A percentile compares a stretch with the other conserved stretches of the same genome.
Conservation (phyloP, 73 alveolate species). For the Tetrahymena borealis region DNA sequence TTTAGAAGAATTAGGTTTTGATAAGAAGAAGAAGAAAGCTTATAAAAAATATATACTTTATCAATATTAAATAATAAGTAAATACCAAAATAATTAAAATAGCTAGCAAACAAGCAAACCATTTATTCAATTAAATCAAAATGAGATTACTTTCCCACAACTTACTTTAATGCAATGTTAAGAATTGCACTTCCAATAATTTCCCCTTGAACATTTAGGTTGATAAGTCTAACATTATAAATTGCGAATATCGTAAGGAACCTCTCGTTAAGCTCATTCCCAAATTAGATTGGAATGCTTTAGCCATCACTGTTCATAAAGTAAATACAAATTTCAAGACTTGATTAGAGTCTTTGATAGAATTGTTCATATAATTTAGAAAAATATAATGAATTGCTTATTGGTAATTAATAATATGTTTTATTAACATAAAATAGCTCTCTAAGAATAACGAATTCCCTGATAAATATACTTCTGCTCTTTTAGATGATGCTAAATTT, state of each 20-base stretch:
- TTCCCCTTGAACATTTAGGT: slow-evolving; percentile 44
- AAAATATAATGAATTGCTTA: too few species aligned
- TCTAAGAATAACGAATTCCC: slow-evolving; percentile 25
- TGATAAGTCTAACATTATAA: slow-evolving; percentile 13
- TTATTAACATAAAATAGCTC: background rate
- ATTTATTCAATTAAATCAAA: background rate
- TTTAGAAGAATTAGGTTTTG: too few species aligned
- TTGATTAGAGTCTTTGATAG: too few species aligned
- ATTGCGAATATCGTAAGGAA: slow-evolving; percentile 16
- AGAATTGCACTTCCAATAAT: slow-evolving; percentile 58
- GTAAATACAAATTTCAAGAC: background rate
- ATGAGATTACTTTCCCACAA: slow-evolving; percentile 76
- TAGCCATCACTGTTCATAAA: slow-evolving; percentile 19
- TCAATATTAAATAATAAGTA: background rate
- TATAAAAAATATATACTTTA: too few species aligned
- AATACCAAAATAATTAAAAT: background rate
- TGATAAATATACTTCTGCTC: slow-evolving; percentile 31
- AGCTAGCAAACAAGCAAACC: background rate
- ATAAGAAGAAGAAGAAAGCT: too few species aligned
- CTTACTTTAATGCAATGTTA: slow-evolving; percentile 66
- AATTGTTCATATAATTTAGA: too few species aligned
- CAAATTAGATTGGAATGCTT: slow-evolving; percentile 50
- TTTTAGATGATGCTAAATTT: slow-evolving; percentile 48
- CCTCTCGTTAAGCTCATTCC: slow-evolving; percentile 24
- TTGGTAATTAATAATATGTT: background rate